These are phyloP conservation scores for Cladophialophora exuberans DNA, from an alignment of 2,329 filamentous ascomycete species.

Conservation along the genomic window DNA sequence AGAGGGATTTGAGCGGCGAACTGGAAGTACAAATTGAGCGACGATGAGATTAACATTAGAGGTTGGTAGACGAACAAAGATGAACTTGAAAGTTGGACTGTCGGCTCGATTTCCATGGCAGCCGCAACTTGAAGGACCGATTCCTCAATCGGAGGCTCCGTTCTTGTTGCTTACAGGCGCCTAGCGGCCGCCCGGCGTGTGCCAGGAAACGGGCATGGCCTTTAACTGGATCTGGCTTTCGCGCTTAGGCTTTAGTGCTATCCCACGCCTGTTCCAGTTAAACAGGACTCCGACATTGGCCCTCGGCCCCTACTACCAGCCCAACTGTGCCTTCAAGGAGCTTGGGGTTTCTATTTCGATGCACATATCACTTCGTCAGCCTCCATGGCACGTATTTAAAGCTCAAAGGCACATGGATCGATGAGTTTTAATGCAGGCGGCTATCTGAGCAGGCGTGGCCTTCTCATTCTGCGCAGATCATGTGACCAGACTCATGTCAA, in stretches of 20 bases:
- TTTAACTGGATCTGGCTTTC: slow-evolving; percentile 4
- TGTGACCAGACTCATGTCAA: too few relatives aligned
- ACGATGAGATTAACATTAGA: slow-evolving; percentile 3
- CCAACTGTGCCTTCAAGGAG: too few relatives aligned
- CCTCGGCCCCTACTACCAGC: neutral
- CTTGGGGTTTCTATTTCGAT: too few relatives aligned
- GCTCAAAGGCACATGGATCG: too few relatives aligned
- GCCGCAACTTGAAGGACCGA: neutral
- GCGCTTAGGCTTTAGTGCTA: neutral
- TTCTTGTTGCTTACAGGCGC: slow-evolving; percentile 11
- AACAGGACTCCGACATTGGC: neutral
- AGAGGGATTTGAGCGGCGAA: neutral
- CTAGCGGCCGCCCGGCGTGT: neutral
- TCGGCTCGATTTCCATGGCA: slow-evolving; percentile 2
- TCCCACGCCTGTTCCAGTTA: neutral
- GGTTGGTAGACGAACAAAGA: neutral
- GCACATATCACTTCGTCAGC: too few relatives aligned
- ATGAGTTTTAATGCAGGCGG: too few relatives aligned
- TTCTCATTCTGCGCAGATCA: too few relatives aligned
- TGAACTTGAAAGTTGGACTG: neutral
- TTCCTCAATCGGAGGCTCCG: slow-evolving; percentile 1
- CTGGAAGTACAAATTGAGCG: slow-evolving; percentile 1
- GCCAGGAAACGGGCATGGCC: neutral
- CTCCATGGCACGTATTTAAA: too few relatives aligned
- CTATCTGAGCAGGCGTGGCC: too few relatives aligned